These are phyloP conservation scores for Kockiozyma suomiensis DNA, from an alignment of 805 yeast genomes.

Conservation along the genomic window DNA sequence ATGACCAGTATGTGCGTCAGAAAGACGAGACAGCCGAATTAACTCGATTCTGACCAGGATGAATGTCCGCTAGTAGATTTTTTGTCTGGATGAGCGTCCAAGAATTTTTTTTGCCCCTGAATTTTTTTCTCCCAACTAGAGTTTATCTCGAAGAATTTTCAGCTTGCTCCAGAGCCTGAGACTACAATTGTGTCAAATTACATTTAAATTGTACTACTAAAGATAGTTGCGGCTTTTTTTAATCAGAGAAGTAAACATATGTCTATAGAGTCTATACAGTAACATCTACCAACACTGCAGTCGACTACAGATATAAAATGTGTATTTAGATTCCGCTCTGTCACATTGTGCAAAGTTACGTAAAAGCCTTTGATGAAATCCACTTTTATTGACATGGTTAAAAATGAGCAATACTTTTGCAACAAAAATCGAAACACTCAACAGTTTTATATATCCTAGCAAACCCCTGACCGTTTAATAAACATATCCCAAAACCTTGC, in stretches of 20 bases:
- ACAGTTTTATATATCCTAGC: constrained; percentile 1
- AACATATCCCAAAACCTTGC: constrained; percentile 97
- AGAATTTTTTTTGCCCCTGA: constrained; percentile 20
- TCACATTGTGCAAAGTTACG: no score
- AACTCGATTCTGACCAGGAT: no score
- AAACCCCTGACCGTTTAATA: constrained; percentile 54
- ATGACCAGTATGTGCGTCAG: neutral
- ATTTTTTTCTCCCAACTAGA: neutral
- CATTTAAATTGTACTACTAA: no score
- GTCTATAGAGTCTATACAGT: no score
- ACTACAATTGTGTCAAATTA: neutral
- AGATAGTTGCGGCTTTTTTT: no score
- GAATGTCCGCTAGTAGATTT: no score
- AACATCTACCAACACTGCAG: no score
- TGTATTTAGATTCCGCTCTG: no score
- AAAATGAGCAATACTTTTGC: constrained; percentile 9
- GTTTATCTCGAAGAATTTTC: no score
- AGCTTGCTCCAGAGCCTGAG: neutral
- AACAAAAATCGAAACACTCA: constrained; percentile 12
- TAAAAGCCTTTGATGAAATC: neutral
- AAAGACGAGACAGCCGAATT: neutral
- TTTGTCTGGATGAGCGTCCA: neutral
- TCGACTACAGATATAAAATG: no score
- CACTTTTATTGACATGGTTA: constrained; percentile 7
- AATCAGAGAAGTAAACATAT: no score